A percentile compares a stretch with the other conserved stretches of the same genome.
Evolutionary conservation across 1,139 yeast species (phyloP).

Genomic region (Saccharomyces hybrid): DNA sequence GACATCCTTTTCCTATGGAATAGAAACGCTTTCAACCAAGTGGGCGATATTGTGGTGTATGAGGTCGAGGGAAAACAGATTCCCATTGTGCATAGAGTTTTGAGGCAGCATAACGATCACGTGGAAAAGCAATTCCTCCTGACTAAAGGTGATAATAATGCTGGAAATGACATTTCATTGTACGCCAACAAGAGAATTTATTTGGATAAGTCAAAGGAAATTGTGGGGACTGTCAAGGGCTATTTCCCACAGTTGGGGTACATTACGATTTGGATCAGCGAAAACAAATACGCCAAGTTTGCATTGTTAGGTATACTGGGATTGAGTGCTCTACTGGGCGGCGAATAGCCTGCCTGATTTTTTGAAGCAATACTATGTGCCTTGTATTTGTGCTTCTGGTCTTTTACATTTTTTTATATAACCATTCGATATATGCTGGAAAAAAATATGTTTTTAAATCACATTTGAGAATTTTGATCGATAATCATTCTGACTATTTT

Average conservation of each 20-base stretch:
- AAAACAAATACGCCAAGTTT: conserved; percentile 40
- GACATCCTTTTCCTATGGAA: conserved; percentile 91
- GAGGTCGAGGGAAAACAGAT: conserved; percentile 72
- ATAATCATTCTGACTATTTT: no score
- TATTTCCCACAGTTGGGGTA: conserved; percentile 91
- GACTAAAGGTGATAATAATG: conserved; percentile 96
- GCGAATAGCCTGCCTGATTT: conserved; percentile 10
- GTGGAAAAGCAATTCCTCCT: conserved; percentile 36
- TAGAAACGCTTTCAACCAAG: conserved; percentile 55
- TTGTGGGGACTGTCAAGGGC: conserved; percentile 85
- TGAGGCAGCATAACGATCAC: conserved; percentile 47
- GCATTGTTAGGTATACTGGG: conserved; percentile 28
- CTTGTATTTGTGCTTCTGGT: no score
- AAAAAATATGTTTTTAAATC: no score
- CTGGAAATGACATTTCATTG: conserved; percentile 80
- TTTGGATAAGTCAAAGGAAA: conserved; percentile 65
- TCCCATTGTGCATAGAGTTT: conserved; percentile 92
- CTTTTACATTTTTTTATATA: no score
- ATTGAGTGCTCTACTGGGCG: conserved; percentile 24
- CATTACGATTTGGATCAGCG: conserved; percentile 86
- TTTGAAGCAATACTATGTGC: no score
- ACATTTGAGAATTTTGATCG: no score
- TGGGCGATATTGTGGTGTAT: conserved; percentile 95
- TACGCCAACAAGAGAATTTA: conserved; percentile 74
- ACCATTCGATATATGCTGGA: no score